phyloP scores from a whole-genome alignment of 345 rosid genomes.

The Arabidopsis suecica region DNA sequence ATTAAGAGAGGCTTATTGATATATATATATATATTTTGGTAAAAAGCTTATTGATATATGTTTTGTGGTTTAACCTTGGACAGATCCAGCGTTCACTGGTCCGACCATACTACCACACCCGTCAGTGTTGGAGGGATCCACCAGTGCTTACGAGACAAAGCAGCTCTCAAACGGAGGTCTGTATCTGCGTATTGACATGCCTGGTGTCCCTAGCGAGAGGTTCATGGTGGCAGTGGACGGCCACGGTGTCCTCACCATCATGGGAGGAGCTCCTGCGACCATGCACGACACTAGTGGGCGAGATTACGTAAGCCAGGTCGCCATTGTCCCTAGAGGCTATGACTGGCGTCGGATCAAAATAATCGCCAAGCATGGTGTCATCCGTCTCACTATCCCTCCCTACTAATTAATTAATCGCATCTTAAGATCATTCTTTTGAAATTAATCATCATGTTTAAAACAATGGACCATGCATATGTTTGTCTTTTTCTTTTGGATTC shows the following conservation, averaged over 20 bases:
- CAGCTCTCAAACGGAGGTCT: slow-evolving; percentile 40
- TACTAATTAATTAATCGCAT: neutral
- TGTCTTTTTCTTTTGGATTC: neutral
- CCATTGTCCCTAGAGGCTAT: slow-evolving; percentile 13
- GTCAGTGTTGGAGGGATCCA: slow-evolving; percentile 38
- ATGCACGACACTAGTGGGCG: slow-evolving; percentile 26
- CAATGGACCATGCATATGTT: neutral
- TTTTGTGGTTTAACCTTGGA: slow-evolving; percentile 9
- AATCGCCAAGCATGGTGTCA: slow-evolving; percentile 32
- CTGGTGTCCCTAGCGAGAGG: slow-evolving; percentile 29
- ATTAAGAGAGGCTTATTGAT: neutral
- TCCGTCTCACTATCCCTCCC: slow-evolving; percentile 34
- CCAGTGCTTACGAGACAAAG: slow-evolving; percentile 29
- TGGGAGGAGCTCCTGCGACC: slow-evolving; percentile 26
- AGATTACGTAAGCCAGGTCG: slow-evolving; percentile 22
- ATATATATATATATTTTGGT: neutral
- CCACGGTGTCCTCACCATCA: slow-evolving; percentile 14
- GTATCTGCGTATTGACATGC: slow-evolving; percentile 41
- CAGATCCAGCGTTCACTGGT: slow-evolving; percentile 36
- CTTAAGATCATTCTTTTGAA: neutral
- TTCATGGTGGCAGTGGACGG: neutral
- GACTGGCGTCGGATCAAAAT: slow-evolving; percentile 19
- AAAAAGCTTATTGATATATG: neutral
- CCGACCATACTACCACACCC: slow-evolving; percentile 13
- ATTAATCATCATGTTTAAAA: neutral